These are phyloP conservation scores for Ogataea parapolymorpha DNA, from an alignment of 805 yeast species.

Conservation along the genomic window DNA sequence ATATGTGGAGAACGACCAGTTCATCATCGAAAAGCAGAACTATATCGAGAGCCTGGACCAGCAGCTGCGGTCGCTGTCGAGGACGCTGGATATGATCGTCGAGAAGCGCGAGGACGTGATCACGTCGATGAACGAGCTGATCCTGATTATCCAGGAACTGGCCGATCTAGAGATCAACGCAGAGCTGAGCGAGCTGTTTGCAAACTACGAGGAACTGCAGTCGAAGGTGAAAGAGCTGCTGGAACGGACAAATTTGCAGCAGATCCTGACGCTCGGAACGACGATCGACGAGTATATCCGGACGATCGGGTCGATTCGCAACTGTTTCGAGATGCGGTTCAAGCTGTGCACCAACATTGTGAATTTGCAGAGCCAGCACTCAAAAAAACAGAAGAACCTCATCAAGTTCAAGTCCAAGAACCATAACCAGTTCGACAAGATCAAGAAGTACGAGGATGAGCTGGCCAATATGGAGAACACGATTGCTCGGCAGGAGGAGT, in stretches of 20 bases:
- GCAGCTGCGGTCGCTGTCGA: constrained; percentile 66
- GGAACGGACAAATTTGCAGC: constrained; percentile 78
- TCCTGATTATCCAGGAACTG: constrained; percentile 49
- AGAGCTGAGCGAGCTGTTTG: constrained; percentile 58
- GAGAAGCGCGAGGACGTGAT: constrained; percentile 74
- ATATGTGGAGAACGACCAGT: constrained; percentile 74
- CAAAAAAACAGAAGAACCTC: constrained; percentile 44
- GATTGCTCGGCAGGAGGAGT: constrained; percentile 50
- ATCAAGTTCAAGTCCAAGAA: constrained; percentile 43
- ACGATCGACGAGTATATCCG: constrained; percentile 87
- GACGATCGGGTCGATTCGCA: constrained; percentile 67
- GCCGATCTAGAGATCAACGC: constrained; percentile 74
- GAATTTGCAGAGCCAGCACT: constrained; percentile 40
- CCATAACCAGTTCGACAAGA: constrained; percentile 59
- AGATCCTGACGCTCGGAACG: constrained; percentile 78
- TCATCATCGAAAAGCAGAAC: constrained; percentile 63
- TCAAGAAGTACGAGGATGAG: constrained; percentile 56
- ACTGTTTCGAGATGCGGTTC: constrained; percentile 70
- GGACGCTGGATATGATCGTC: constrained; percentile 69
- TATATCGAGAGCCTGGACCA: constrained; percentile 70
- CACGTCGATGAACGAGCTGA: constrained; percentile 63
- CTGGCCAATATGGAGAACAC: constrained; percentile 51
- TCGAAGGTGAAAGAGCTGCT: constrained; percentile 65
- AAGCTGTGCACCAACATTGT: constrained; percentile 48
- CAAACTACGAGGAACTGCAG: constrained; percentile 71